Percentiles rank a stretch among this genome's conserved stretches.
phyloP scores from a whole-genome alignment of 305 asterid genomes.

The Monarda citriodora region DNA sequence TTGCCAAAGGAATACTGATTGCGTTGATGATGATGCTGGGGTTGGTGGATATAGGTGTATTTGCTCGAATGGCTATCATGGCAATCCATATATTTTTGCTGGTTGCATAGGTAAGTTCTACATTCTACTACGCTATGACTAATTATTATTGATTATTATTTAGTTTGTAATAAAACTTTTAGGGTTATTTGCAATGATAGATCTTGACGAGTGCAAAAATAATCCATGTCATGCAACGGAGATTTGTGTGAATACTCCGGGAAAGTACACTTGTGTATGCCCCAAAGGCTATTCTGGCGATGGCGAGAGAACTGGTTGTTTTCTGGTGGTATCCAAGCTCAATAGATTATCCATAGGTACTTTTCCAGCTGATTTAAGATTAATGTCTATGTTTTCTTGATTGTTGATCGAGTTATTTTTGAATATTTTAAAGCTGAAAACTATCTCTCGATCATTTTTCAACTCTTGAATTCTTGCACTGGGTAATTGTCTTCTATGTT shows the following conservation, averaged over 20 bases:
- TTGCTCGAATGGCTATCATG: constrained; percentile 20
- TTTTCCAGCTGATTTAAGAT: not conserved
- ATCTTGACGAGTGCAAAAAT: constrained; percentile 23
- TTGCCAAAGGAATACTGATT: constrained; percentile 19
- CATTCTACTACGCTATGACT: not conserved
- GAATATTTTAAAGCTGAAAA: not conserved
- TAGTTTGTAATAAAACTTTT: not conserved
- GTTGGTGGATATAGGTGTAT: constrained; percentile 25
- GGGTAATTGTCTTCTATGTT: not conserved
- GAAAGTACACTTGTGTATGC: constrained; percentile 21
- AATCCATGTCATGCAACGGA: constrained; percentile 20
- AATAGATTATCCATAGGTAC: constrained; percentile 19
- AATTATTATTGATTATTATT: not conserved
- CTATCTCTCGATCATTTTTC: not conserved
- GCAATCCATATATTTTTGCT: constrained; percentile 27
- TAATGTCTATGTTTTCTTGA: not conserved
- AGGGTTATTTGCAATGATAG: not conserved
- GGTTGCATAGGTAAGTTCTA: constrained; percentile 23
- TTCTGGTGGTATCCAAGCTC: constrained; percentile 3
- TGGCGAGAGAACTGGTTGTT: constrained; percentile 19
- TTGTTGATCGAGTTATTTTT: not conserved
- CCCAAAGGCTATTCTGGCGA: constrained; percentile 14
- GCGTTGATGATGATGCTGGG: constrained; percentile 23
- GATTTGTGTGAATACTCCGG: constrained; percentile 20
- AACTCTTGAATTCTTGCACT: not conserved